Percentiles rank a stretch among this genome's conserved stretches.
phyloP scores from a whole-genome alignment of 176 grass and related monocot genomes.

The Avena insularis region DNA sequence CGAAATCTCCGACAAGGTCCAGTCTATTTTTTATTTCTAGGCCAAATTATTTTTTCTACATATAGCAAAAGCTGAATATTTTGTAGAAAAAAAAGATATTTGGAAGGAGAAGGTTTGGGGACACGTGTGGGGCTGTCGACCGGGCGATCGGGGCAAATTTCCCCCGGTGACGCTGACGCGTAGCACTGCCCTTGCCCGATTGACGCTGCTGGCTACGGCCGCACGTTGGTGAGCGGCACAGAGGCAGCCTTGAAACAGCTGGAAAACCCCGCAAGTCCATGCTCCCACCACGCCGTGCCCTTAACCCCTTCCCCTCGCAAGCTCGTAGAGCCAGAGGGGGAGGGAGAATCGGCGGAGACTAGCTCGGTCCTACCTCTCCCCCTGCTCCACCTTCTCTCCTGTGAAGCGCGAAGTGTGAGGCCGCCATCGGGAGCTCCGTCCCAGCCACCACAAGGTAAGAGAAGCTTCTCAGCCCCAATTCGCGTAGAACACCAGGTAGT shows the following conservation, averaged over 20 bases:
- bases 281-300: constrained; percentile 24
- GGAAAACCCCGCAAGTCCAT: constrained; percentile 1
- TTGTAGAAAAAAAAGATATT: too few relatives aligned
- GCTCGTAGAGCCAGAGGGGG: background rate
- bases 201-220: background rate
- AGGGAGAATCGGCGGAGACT: background rate
- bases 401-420: constrained; percentile 2
- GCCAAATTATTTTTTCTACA: too few relatives aligned
- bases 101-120: too few relatives aligned
- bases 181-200: background rate
- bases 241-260: background rate
- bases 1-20: too few relatives aligned
- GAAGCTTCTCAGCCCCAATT: background rate
- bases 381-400: constrained; percentile 27
- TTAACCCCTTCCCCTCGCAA: background rate
- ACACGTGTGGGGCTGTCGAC: too few relatives aligned
- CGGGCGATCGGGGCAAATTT: too few relatives aligned
- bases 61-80: too few relatives aligned
- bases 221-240: background rate
- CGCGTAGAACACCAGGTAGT: background rate
- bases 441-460: constrained; percentile 18
- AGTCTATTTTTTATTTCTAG: too few relatives aligned
- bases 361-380: background rate
- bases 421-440: background rate
- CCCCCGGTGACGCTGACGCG: too few relatives aligned